These are phyloP conservation scores for Aspergillus pseudoterreus DNA, from an alignment of 2,329 filamentous ascomycete species.

Conservation along the genomic window DNA sequence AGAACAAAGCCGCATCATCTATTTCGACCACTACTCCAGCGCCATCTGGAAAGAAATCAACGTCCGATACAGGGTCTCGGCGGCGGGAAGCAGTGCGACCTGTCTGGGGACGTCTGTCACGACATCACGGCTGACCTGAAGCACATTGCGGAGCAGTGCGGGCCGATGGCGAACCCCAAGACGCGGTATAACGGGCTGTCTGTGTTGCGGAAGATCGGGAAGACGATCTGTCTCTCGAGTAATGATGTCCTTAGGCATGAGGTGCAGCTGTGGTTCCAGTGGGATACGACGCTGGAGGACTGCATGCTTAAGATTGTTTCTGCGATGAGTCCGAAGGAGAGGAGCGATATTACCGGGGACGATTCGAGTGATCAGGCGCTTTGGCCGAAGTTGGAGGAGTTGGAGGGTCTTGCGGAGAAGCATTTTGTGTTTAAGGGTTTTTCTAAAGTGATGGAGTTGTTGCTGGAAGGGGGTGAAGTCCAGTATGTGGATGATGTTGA, in stretches of 20 bases:
- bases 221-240: neutral
- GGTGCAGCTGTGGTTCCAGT: neutral
- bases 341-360: neutral
- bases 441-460: neutral
- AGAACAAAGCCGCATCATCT: neutral
- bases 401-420: neutral
- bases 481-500: neutral
- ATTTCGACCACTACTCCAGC: neutral
- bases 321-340: neutral
- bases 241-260: neutral
- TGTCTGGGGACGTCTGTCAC: neutral
- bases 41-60: neutral
- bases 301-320: neutral
- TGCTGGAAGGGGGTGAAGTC: neutral
- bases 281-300: neutral
- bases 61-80: neutral
- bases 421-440: neutral
- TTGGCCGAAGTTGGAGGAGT: neutral
- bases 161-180: neutral
- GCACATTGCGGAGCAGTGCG: neutral
- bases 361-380: neutral
- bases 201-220: neutral
- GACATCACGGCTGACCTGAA: neutral
- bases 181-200: neutral
- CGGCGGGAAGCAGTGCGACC: neutral